Evolutionary conservation across 495 filamentous ascomycete genomes (phyloP).

Genomic region (Lentithecium fluviatile): DNA sequence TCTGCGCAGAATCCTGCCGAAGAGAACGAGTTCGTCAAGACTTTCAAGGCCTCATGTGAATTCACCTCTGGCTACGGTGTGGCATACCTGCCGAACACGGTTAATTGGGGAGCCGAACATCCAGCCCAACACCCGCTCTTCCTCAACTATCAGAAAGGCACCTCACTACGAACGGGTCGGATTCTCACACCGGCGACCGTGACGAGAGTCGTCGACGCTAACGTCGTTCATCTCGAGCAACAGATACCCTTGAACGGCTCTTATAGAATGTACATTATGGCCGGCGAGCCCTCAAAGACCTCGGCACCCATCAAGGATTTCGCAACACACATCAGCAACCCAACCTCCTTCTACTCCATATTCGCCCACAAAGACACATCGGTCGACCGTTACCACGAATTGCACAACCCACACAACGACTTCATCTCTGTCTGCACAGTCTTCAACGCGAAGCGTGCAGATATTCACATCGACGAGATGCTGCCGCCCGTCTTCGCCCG

Average conservation of each 20-base stretch:
- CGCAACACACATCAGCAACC: constrained; percentile 60
- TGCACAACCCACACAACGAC: constrained; percentile 74
- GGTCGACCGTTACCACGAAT: constrained; percentile 72
- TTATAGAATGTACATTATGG: constrained; percentile 83
- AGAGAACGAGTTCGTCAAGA: constrained; percentile 63
- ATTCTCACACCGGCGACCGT: constrained; percentile 73
- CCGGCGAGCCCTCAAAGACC: constrained; percentile 62
- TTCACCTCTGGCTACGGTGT: constrained; percentile 68
- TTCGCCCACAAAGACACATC: constrained; percentile 62
- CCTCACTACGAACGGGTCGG: constrained; percentile 63
- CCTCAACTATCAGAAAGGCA: constrained; percentile 53
- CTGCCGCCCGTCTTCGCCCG: constrained; percentile 58
- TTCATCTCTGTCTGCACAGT: constrained; percentile 78
- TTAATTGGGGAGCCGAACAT: constrained; percentile 72
- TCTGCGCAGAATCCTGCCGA: constrained; percentile 33
- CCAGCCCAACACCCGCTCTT: constrained; percentile 69
- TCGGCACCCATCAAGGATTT: constrained; percentile 66
- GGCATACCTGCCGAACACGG: constrained; percentile 59
- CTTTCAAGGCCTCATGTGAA: constrained; percentile 64
- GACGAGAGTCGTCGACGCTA: constrained; percentile 79
- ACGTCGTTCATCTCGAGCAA: constrained; percentile 83
- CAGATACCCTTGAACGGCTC: constrained; percentile 83
- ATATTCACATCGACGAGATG: constrained; percentile 62
- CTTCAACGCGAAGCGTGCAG: constrained; percentile 61
- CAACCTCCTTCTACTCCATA: constrained; percentile 65